phyloP scores from a whole-genome alignment of 352 stramenopile genomes.

The Phytophthora pistaciae region DNA sequence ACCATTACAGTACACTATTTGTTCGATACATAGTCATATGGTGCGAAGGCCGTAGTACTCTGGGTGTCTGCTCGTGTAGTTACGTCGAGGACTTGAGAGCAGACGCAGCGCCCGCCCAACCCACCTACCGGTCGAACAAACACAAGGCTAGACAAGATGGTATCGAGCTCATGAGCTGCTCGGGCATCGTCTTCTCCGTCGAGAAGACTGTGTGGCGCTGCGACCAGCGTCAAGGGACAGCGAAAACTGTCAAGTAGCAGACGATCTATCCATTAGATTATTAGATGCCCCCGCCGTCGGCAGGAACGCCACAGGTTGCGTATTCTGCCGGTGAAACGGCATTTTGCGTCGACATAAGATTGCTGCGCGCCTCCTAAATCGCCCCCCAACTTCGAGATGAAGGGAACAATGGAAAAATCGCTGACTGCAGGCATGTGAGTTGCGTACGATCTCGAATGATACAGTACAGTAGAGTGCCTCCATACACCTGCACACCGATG shows the following conservation, averaged over 20 bases:
- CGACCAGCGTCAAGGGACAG: neutral
- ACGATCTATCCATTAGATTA: neutral
- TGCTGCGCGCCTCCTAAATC: neutral
- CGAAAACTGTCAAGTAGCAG: neutral
- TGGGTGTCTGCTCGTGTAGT: conserved; percentile 16
- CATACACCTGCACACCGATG: neutral
- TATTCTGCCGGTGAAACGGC: conserved; percentile 3
- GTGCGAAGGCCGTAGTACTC: neutral
- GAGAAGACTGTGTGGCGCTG: no score
- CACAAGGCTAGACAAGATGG: neutral
- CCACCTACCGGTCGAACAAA: neutral
- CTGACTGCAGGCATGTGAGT: neutral
- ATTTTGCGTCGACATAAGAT: conserved; percentile 4
- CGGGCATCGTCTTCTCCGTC: no score
- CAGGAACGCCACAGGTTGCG: neutral
- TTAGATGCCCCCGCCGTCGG: neutral
- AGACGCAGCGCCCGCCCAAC: neutral
- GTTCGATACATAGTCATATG: neutral
- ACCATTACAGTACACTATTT: neutral
- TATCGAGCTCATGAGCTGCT: neutral
- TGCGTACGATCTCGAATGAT: neutral
- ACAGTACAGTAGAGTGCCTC: no score
- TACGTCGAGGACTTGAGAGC: conserved; percentile 13
- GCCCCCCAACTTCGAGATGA: neutral
- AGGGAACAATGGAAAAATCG: neutral